A percentile compares a stretch with the other conserved stretches of the same genome.
Conservation (phyloP, 257 asterid species). For the Schizonepeta tenuifolia region DNA sequence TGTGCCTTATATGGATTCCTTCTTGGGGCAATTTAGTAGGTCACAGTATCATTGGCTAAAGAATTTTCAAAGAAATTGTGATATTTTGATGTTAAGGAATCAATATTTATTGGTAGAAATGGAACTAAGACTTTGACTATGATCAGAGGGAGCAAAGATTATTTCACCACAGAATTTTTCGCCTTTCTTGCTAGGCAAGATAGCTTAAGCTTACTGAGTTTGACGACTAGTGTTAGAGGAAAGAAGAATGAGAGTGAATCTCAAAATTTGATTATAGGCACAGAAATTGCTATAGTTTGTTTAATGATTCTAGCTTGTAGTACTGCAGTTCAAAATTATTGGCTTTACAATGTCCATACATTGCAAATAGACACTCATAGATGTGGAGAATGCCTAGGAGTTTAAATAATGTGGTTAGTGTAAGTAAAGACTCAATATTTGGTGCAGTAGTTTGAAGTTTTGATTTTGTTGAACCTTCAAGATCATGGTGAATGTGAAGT, state of each 20-base stretch:
- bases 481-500: not conserved
- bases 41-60: not conserved
- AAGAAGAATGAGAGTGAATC: not conserved
- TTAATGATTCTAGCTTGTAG: not conserved
- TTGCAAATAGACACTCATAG: not conserved
- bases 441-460: not conserved
- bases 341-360: not conserved
- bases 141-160: not conserved
- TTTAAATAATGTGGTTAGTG: not conserved
- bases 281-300: not conserved
- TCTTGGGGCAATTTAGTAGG: not conserved
- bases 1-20: not conserved
- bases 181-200: not conserved
- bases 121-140: not conserved
- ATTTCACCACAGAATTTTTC: not conserved
- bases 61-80: not conserved
- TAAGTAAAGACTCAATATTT: not conserved
- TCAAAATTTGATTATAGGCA: not conserved
- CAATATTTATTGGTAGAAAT: not conserved
- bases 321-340: not conserved
- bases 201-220: not conserved
- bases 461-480: not conserved
- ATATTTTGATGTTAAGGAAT: not conserved
- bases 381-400: not conserved
- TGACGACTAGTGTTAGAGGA: not conserved